These are phyloP conservation scores for Lecanicillium sp. DNA, from an alignment of 2,329 filamentous ascomycete genomes.

Conservation along the genomic window DNA sequence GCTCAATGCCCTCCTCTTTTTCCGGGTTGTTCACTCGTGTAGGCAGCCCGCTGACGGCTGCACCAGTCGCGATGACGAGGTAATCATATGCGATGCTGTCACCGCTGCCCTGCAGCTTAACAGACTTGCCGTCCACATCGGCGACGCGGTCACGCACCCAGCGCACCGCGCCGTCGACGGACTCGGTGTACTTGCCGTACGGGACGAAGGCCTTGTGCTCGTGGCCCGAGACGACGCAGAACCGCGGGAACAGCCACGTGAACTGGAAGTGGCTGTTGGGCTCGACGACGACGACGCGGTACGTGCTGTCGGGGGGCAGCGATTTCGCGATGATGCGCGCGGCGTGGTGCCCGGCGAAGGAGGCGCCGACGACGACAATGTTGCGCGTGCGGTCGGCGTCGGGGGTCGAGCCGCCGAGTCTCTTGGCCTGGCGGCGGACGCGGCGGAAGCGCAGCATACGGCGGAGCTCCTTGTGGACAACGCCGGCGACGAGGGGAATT, in stretches of 20 bases:
- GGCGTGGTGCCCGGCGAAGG: slow-evolving; percentile 49
- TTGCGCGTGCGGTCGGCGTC: slow-evolving; percentile 29
- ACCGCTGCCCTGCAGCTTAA: slow-evolving; percentile 35
- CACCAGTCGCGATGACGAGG: slow-evolving; percentile 53
- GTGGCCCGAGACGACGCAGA: slow-evolving; percentile 46
- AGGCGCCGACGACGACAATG: slow-evolving; percentile 52
- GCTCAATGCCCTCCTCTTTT: slow-evolving; percentile 36
- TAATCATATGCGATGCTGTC: slow-evolving; percentile 46
- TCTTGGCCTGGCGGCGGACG: slow-evolving; percentile 13
- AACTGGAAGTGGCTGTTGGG: slow-evolving; percentile 56
- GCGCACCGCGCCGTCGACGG: slow-evolving; percentile 27
- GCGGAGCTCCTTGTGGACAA: slow-evolving; percentile 19
- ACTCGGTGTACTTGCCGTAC: slow-evolving; percentile 39
- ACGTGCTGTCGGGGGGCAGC: slow-evolving; percentile 40
- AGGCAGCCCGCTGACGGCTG: slow-evolving; percentile 39
- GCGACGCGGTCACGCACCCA: slow-evolving; percentile 39
- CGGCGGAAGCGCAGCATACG: slow-evolving; percentile 17
- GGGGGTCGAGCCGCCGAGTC: slow-evolving; percentile 14
- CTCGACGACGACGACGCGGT: slow-evolving; percentile 51
- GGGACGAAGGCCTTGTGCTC: slow-evolving; percentile 57
- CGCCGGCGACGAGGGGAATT: slow-evolving; percentile 21
- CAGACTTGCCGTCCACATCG: slow-evolving; percentile 29
- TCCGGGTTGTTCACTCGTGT: slow-evolving; percentile 39
- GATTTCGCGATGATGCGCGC: slow-evolving; percentile 41
- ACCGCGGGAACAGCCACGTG: slow-evolving; percentile 54